phyloP scores from a whole-genome alignment of 2,329 filamentous ascomycete genomes.

The Ceratocystiopsis brevicomis region DNA sequence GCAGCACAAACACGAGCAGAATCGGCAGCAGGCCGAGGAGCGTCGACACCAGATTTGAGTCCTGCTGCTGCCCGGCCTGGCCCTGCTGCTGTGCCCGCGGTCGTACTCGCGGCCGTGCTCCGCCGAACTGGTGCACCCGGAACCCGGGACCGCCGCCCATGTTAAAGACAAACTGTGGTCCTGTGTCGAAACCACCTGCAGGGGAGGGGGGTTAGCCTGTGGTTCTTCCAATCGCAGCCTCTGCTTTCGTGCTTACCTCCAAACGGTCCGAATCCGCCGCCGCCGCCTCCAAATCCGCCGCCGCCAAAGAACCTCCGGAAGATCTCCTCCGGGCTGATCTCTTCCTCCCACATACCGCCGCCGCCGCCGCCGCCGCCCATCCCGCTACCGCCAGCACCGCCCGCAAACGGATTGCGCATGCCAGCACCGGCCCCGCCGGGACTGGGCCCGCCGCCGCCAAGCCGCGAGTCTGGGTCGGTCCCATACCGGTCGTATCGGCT shows the following conservation, averaged over 20 bases:
- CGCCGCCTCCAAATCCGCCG: constrained; percentile 22
- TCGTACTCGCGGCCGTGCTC: constrained; percentile 53
- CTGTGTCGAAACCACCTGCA: constrained; percentile 46
- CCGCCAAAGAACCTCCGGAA: constrained; percentile 94
- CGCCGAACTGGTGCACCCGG: constrained; percentile 89
- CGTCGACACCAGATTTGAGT: constrained; percentile 32
- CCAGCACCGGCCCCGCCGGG: constrained; percentile 19
- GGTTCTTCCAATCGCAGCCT: too few species aligned
- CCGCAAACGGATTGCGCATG: constrained; percentile 11
- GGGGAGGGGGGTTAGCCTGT: not conserved
- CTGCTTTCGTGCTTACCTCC: constrained; percentile 15
- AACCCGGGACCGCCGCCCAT: constrained; percentile 80
- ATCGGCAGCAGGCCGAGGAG: constrained; percentile 69
- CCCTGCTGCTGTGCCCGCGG: constrained; percentile 33
- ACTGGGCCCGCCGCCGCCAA: constrained; percentile 31
- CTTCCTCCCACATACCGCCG: constrained; percentile 55
- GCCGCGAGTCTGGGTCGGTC: constrained; percentile 79
- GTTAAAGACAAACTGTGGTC: constrained; percentile 88
- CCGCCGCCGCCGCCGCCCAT: constrained; percentile 35
- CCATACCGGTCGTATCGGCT: constrained; percentile 75
- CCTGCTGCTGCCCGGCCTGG: constrained; percentile 25
- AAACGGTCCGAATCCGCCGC: constrained; percentile 32
- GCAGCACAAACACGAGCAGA: constrained; percentile 72
- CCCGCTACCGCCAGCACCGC: constrained; percentile 14
- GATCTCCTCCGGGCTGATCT: constrained; percentile 90